Evolutionary conservation across 2,329 filamentous ascomycete species (phyloP), one percentile per base, ranked within the genome.

Genomic region (Verticillium nonalfalfae): DNA sequence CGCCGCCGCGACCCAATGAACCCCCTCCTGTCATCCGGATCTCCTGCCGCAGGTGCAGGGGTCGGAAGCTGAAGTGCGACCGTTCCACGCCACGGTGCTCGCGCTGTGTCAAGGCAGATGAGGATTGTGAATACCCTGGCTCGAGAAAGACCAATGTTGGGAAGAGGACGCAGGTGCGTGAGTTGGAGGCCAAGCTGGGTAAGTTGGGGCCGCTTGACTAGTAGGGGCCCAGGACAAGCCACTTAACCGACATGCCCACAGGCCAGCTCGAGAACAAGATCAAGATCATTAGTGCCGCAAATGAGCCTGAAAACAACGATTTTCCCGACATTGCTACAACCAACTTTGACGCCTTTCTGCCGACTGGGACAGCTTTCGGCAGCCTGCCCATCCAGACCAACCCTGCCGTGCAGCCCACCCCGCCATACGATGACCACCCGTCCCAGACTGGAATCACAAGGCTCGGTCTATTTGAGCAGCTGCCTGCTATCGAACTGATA

Each of bases 51-150:
- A n/a, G 33, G 6, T 58, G 57, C 57, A 56, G 39, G 26, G 38
- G 36, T 59, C 64, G 69, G 9, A 71, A 71, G 15, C 2, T 71
- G 2, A 71, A 71, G 39, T 71, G 69, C 5, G 66, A 71, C 39
- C 67, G 71, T 34, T 50, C 15, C 0, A 68, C 66, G 3, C 69
- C 69, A 0, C 15, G 61, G 0, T 71, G 69, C 21, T 64, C 67
- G 10, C 63, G 62, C 2, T 70, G 68, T 18, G 33, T 35, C 7
- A 68, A 65, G 9, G 70, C 66, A 1, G 57, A 68, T 1, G 38
- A 45, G 56, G 4, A 60, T 40, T 63, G 62, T 35, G 33, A 54
- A 14, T 61, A 59, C 33, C 59, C 57, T 1, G 50, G 59, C 31
- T 54, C 57, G 40, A 57, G 39, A 2, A 57, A 45, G 35, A 59